Evolutionary conservation across 2,329 filamentous ascomycete species (phyloP), one percentile per base, ranked within the genome.

Genomic region (Diaporthe longicolla): DNA sequence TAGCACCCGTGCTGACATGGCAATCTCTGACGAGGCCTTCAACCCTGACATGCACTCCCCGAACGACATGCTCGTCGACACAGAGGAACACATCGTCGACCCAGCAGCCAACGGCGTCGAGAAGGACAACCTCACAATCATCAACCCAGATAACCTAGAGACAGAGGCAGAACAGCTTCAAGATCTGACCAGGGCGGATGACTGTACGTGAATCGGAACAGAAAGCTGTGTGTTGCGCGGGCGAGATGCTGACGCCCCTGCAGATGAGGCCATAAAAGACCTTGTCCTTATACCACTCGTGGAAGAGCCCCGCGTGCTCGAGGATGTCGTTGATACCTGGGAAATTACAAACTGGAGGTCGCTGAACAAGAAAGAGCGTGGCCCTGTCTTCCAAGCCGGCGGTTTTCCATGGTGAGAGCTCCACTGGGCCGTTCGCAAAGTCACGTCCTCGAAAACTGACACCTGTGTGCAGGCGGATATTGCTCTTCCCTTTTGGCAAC

Each of bases 401-500:
- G 95, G 94, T 66, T 93, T 91, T 81, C 97, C 96, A 82, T 99
- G 97, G 93, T 95, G 83, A 81, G 90, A 85, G 24, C 58, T 29
- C 58, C 13, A n/a, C 40, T 26, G 48, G 19, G 45, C 35, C 26
- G 52, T 15, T 19, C 6, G 13, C 57, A 61, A 26, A 13, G 35
- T 21, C 5, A 21, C 50, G 29, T 8, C 24, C 37, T 40, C n/a
- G 43, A 77, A 58, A 69, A 71, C 78, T 80, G 63, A 81, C 76
- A 68, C 66, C 32, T 21, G 65, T 48, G 37, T 59, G 29, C 76
- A 95, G 93, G 97, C 93, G 96, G 79, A 93, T 98, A 79, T 89
- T 99, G 19, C 95, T 99, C 82, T 99, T 99, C 81, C 96, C 97
- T 0, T 95, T 92, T 76, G 97, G 97, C 69, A 99, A 99, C 82